These are phyloP conservation scores for Alternaria hordeiaustralica DNA, from an alignment of 2,329 filamentous ascomycete genomes.

Conservation along the genomic window DNA sequence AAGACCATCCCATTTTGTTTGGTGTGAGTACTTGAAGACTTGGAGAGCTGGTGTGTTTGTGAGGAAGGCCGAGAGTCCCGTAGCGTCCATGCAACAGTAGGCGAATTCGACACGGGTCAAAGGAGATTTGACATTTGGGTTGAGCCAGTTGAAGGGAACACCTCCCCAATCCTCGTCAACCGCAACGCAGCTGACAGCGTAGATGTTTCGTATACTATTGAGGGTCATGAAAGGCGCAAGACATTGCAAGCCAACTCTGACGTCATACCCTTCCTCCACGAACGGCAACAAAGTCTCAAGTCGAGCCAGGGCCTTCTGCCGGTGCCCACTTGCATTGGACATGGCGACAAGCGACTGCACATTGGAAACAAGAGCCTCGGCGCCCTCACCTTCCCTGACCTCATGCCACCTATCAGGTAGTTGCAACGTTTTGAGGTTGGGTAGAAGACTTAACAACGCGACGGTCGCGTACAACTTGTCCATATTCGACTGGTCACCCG, in stretches of 20 bases:
- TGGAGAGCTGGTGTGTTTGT: constrained; percentile 33
- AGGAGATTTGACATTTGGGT: constrained; percentile 23
- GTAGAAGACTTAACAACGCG: constrained; percentile 35
- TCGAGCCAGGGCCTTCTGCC: constrained; percentile 24
- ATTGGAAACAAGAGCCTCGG: constrained; percentile 23
- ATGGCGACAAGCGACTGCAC: constrained; percentile 23
- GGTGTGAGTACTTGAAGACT: constrained; percentile 43
- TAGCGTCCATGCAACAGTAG: constrained; percentile 41
- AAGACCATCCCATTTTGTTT: constrained; percentile 43
- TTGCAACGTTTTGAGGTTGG: constrained; percentile 39
- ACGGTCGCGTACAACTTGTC: constrained; percentile 33
- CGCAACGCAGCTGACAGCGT: constrained; percentile 40
- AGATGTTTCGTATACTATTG: constrained; percentile 35
- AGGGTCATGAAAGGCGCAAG: constrained; percentile 38
- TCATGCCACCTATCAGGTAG: constrained; percentile 38
- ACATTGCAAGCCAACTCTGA: constrained; percentile 34
- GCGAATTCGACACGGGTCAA: constrained; percentile 40
- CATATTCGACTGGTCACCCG: constrained; percentile 10
- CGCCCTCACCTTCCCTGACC: constrained; percentile 23
- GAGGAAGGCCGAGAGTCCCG: constrained; percentile 31
- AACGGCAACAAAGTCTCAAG: constrained; percentile 41
- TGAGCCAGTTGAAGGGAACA: constrained; percentile 37
- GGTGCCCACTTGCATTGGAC: constrained; percentile 19
- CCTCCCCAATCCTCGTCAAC: constrained; percentile 41
- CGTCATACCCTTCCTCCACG: constrained; percentile 38